A percentile compares a stretch with the other conserved stretches of the same genome.
These are phyloP conservation scores for Neophaeococcomyces mojaviensis DNA, from an alignment of 2,329 filamentous ascomycete genomes.

Conservation along the genomic window DNA sequence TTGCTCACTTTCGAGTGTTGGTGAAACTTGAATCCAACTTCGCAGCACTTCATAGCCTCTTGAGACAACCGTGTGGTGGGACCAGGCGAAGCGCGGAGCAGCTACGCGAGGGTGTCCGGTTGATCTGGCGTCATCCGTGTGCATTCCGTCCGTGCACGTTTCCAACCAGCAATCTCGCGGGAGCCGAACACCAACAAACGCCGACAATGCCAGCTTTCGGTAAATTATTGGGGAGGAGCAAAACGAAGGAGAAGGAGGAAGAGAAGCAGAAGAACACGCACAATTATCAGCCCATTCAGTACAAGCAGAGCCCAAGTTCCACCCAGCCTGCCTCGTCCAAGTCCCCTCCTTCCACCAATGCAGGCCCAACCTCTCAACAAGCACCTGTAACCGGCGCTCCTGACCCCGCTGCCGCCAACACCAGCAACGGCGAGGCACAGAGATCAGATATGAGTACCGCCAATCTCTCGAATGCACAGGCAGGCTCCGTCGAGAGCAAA, in stretches of 20 bases:
- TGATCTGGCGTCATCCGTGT: conserved; percentile 8
- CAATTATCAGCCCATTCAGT: conserved; percentile 18
- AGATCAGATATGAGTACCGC: conserved; percentile 20
- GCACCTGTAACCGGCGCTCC: conserved; percentile 20
- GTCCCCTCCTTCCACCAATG: conserved; percentile 26
- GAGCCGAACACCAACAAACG: conserved; percentile 12
- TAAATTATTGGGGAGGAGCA: conserved; percentile 90
- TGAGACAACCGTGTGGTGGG: conserved; percentile 3
- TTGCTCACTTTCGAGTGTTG: neutral
- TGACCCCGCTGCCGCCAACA: conserved; percentile 21
- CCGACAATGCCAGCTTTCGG: conserved; percentile 81
- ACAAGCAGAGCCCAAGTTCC: conserved; percentile 48
- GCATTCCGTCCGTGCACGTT: conserved; percentile 9
- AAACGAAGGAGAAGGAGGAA: conserved; percentile 44
- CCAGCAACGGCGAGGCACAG: conserved; percentile 21
- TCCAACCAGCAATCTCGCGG: conserved; percentile 15
- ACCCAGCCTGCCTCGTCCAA: conserved; percentile 48
- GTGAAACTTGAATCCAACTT: neutral
- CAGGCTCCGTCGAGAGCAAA: conserved; percentile 26
- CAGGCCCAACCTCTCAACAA: conserved; percentile 19
- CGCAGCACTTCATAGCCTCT: neutral
- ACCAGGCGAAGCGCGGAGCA: neutral
- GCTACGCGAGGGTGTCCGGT: neutral
- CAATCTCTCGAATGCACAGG: conserved; percentile 14
- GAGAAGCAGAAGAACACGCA: neutral